Evolutionary conservation across 164 flowering plant species (phyloP).

Genomic region (Protea cynaroides): DNA sequence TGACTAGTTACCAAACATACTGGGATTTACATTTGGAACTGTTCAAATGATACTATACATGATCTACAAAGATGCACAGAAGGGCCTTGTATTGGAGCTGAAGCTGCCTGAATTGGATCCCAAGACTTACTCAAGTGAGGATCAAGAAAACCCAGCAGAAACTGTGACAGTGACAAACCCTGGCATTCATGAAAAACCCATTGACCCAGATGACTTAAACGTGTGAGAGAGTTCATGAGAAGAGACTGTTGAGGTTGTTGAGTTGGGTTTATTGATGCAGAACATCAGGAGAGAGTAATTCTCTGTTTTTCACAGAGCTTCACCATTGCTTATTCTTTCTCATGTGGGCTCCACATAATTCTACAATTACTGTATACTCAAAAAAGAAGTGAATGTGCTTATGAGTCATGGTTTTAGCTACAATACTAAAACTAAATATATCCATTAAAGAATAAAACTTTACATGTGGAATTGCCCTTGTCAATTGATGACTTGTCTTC

Average conservation of each 20-base stretch:
- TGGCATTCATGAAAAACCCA: background rate
- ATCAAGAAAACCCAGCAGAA: background rate
- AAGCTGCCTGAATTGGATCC: conserved; percentile 22
- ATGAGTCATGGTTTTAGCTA: too few species aligned
- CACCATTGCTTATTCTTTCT: background rate
- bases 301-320: background rate
- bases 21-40: conserved; percentile 58
- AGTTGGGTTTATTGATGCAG: background rate
- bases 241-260: background rate
- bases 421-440: too few species aligned
- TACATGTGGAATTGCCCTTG: too few species aligned
- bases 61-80: conserved; percentile 30
- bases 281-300: background rate
- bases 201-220: background rate
- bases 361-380: background rate
- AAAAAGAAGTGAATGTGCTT: too few species aligned
- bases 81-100: conserved; percentile 16
- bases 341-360: background rate
- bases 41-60: conserved; percentile 58
- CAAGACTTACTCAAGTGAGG: background rate
- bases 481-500: too few species aligned
- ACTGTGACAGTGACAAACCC: background rate
- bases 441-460: background rate
- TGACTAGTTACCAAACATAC: conserved; percentile 51
- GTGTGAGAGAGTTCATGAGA: background rate